A percentile compares a stretch with the other conserved stretches of the same genome.
Evolutionary conservation across 116 monocot genomes (phyloP).

Genomic region (Zostera marina): DNA sequence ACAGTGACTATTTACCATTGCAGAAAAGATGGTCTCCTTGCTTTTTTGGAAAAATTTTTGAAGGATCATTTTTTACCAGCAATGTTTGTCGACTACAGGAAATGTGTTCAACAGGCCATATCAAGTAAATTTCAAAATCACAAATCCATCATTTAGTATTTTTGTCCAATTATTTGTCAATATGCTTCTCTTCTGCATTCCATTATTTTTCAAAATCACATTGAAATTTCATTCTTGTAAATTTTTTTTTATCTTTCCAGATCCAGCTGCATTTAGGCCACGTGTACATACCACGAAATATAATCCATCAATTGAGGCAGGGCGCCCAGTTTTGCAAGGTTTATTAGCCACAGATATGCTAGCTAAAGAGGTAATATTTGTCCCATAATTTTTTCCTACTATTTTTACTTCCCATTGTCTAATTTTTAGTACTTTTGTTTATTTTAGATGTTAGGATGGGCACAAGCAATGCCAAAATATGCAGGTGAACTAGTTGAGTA

Average conservation of each 20-base stretch:
- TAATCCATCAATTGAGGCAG: constrained; percentile 47
- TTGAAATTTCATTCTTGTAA: background rate
- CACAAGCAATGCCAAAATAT: constrained; percentile 88
- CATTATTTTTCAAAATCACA: background rate
- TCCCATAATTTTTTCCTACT: background rate
- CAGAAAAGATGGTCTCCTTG: constrained; percentile 88
- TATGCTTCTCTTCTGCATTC: no score
- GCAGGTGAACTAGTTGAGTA: constrained; percentile 78
- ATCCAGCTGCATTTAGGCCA: constrained; percentile 93
- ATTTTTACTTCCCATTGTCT: background rate
- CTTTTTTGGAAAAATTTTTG: constrained; percentile 81
- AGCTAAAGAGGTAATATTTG: constrained; percentile 62
- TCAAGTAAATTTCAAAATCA: constrained; percentile 44
- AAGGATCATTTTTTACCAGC: constrained; percentile 96
- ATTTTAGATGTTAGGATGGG: constrained; percentile 82
- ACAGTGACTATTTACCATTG: background rate
- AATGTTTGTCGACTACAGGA: constrained; percentile 95
- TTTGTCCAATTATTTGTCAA: background rate
- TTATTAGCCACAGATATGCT: constrained; percentile 78
- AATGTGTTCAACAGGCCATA: constrained; percentile 93
- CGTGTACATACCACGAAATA: constrained; percentile 48
- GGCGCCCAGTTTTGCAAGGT: constrained; percentile 88
- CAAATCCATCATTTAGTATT: background rate
- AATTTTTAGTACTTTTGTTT: background rate
- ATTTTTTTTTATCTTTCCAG: constrained; percentile 18